A percentile compares a stretch with the other conserved stretches of the same genome.
Conservation (phyloP, 2,329 filamentous ascomycete genomes). For the Penicillium sp. region DNA sequence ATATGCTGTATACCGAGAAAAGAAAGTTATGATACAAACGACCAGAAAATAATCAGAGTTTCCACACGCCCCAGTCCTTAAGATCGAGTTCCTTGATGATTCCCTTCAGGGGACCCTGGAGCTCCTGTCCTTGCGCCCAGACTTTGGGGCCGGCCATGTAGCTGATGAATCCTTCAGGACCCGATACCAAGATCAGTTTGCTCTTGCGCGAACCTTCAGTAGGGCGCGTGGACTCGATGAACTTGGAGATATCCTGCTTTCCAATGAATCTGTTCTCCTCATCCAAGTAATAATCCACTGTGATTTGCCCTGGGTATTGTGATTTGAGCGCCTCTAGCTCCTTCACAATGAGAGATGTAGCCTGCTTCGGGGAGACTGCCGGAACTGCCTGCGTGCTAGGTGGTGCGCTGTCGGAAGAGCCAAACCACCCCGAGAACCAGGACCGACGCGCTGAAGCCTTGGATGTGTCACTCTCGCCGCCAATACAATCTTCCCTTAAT, state of each 20-base stretch:
- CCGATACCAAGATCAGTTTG: constrained; percentile 72
- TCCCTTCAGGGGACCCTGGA: constrained; percentile 70
- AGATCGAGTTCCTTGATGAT: constrained; percentile 59
- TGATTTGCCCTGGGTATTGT: constrained; percentile 53
- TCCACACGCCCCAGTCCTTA: constrained; percentile 56
- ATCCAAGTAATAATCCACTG: constrained; percentile 74
- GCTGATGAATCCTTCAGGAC: constrained; percentile 82
- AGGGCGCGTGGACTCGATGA: constrained; percentile 22
- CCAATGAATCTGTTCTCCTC: constrained; percentile 67
- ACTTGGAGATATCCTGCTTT: constrained; percentile 46
- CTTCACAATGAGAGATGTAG: constrained; percentile 47
- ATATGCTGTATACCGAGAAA: constrained; percentile 13
- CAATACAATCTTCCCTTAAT: constrained; percentile 59
- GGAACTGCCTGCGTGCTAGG: neutral
- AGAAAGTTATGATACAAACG: constrained; percentile 19
- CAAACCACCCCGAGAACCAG: constrained; percentile 32
- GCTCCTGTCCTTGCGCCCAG: constrained; percentile 67
- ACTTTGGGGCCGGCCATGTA: constrained; percentile 74
- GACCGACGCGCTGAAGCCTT: constrained; percentile 13
- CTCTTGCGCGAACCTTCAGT: constrained; percentile 27
- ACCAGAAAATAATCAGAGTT: constrained; percentile 44
- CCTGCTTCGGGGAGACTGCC: constrained; percentile 3
- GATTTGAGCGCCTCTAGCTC: constrained; percentile 62
- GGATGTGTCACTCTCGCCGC: constrained; percentile 51
- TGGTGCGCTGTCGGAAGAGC: constrained; percentile 11